Evolutionary conservation across 495 filamentous ascomycete species (phyloP), one percentile per base, ranked within the genome.

Genomic region (Penicillium canariense): DNA sequence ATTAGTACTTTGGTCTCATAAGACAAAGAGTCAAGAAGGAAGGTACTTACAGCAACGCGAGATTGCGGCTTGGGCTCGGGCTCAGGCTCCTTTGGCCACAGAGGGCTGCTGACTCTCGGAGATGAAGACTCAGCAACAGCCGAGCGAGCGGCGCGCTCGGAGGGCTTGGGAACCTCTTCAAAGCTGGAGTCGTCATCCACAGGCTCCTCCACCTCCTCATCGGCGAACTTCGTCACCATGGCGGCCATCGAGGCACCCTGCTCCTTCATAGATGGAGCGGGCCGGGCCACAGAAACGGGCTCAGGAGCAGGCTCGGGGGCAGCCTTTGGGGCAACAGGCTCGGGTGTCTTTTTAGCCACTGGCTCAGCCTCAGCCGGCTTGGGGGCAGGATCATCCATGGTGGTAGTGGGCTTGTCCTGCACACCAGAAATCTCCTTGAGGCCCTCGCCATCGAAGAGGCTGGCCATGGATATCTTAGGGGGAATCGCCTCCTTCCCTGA

Each of bases 401-500:
- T 67, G 6, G 74, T 58, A 8, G 77, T 71, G 5, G 87, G 83
- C 71, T 87, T 88, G 50, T 85, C 84, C 49, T 89, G 83, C 5
- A 86, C 74, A 18, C 87, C 70, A 5, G 71, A 69, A 10, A 95
- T 78, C 60, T 95, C 89, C 49, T 87, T 78, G 11, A 89, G 83
- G 18, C 84, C 87, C 55, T 83, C 79, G 23, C 90, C 91, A 20
- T 96, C 90, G 68, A 91, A 98, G 40, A 98, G 71, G 61, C 87
- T 92, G 68, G 91, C 91, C 63, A 98, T 82, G 54, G 93, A 90
- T 62, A 97, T 91, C 80, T 95, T 96, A 26, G 91, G 78, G 10
- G 93, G 91, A 9, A 94, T 74, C 3, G 78, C 89, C 32, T 87
- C 84, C 73, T 95, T 90, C 25, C 95, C 95, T 11, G 75, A 80